Evolutionary conservation across 2,329 filamentous ascomycete species (phyloP), one percentile per base, ranked within the genome.

Genomic region (Scolecobasidium constrictum): DNA sequence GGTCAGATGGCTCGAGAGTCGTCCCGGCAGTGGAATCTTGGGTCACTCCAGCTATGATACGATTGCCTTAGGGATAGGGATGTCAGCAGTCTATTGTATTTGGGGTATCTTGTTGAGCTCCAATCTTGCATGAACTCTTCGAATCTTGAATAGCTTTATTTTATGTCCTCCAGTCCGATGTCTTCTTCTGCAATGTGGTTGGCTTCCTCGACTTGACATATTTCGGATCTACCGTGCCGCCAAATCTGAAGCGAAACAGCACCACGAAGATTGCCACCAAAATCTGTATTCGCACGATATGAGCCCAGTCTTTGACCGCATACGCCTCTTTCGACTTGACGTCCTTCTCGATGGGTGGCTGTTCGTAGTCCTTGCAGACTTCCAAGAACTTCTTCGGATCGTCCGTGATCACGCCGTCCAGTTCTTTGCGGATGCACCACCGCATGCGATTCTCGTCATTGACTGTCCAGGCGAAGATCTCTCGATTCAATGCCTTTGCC

Each of bases 371-470:
- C 35, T 66, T 54, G 48, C 74, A 77, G 2, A 86, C 70, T 35
- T 81, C 72, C 18, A 78, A 56, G 54, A 79, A 90, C 49, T 73
- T 61, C 55, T 73, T 73, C 1, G 85, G 84, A 51, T 94, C 79
- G 55, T 95, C 88, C 0, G 87, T 94, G 42, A 94, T 79, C 4
- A 94, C 81, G 1, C 85, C 88, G 52, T 94, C 84, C 1, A 94
- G 65, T 3, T 61, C 58, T 34, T 73, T 64, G 20, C 69, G 61
- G 23, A 94, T 76, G 49, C 77, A 73, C 86, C 86, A 94, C 52
- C 78, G 73, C 88, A 96, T 95, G 62, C 78, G 75, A 39, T 71
- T 68, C 48, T 76, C 73, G 12, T 82, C 73, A 57, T 96, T 94
- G 40, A 94, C 83, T 0, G 88, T 95, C 90, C 90, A 96, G 1